Conservation (phyloP, 164 flowering plant genomes). For the Buxus sempervirens region DNA sequence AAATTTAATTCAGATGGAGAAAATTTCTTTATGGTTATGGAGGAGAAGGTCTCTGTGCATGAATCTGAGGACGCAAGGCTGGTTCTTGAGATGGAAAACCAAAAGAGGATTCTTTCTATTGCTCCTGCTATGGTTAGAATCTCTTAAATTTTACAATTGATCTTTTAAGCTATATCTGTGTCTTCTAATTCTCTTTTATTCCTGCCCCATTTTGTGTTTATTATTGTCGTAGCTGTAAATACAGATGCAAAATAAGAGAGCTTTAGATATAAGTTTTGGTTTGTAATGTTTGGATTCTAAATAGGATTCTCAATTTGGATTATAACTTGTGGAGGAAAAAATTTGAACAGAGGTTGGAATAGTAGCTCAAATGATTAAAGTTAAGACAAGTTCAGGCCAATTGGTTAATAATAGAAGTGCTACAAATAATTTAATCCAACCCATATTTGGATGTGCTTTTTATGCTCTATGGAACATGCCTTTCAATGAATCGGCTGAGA, state of each 20-base stretch:
- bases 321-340: too few species aligned
- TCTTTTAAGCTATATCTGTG: neutral
- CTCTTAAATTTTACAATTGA: neutral
- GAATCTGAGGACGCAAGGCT: slow-evolving; percentile 75
- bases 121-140: slow-evolving; percentile 57
- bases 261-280: neutral
- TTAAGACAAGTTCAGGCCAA: too few species aligned
- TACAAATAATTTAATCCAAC: too few species aligned
- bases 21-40: slow-evolving; percentile 61
- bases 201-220: neutral
- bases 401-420: too few species aligned
- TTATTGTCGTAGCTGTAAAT: too few species aligned
- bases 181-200: neutral
- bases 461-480: too few species aligned
- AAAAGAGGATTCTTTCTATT: slow-evolving; percentile 61
- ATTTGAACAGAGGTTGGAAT: too few species aligned
- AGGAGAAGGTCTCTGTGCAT: slow-evolving; percentile 65
- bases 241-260: neutral
- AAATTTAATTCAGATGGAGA: slow-evolving; percentile 51
- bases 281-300: neutral
- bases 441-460: too few species aligned
- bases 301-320: too few species aligned
- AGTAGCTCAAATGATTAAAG: too few species aligned
- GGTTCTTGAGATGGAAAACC: slow-evolving; percentile 48
- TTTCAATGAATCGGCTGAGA: too few species aligned